A percentile compares a stretch with the other conserved stretches of the same genome.
Conservation (phyloP, 306 rosid species). For the Vigna reflexopilosa region DNA sequence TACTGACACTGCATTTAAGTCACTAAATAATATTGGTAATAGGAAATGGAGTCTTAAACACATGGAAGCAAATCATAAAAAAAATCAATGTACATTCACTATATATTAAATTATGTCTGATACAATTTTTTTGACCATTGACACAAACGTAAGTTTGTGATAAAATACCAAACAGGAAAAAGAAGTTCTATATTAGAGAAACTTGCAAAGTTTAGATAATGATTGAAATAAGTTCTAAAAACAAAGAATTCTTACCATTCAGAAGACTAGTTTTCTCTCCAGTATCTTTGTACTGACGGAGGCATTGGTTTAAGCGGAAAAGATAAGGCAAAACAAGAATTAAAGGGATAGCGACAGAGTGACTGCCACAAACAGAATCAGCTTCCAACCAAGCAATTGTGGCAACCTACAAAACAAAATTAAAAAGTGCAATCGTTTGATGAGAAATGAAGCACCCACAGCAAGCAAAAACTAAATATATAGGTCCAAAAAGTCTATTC, state of each 20-base stretch:
- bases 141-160: background rate
- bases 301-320: conserved; percentile 94
- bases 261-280: conserved; percentile 83
- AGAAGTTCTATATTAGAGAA: conserved; percentile 10
- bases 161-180: background rate
- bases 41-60: conserved; percentile 24
- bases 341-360: conserved; percentile 78
- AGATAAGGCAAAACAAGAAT: conserved; percentile 97
- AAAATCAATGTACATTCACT: conserved; percentile 14
- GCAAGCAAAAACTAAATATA: conserved; percentile 27
- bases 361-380: conserved; percentile 86
- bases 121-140: conserved; percentile 10
- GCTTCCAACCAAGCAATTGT: conserved; percentile 99
- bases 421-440: conserved; percentile 34
- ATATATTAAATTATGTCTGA: background rate
- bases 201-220: background rate
- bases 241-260: conserved; percentile 71
- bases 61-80: conserved; percentile 15
- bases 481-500: conserved; percentile 2
- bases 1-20: conserved; percentile 14
- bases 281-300: conserved; percentile 93
- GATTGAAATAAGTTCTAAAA: conserved; percentile 19
- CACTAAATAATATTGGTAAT: background rate
- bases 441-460: conserved; percentile 41
- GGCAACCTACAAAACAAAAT: conserved; percentile 74